Evolutionary conservation across 1,139 yeast species (phyloP).

Genomic region (Kodamaea sp.): DNA sequence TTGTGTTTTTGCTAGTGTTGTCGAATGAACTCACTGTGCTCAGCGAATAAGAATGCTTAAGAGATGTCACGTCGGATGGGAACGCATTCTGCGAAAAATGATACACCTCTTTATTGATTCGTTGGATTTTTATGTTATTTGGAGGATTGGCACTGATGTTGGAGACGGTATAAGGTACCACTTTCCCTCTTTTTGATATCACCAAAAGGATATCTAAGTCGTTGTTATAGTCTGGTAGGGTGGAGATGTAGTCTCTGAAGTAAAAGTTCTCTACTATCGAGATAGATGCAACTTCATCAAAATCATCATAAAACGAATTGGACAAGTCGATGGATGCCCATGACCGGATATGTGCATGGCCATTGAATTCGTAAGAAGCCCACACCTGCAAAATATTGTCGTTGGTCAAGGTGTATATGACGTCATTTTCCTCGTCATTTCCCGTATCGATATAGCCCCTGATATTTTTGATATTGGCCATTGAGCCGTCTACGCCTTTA

Average conservation of each 20-base stretch:
- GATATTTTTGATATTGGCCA: constrained; percentile 43
- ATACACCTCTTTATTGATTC: neutral
- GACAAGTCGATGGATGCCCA: constrained; percentile 59
- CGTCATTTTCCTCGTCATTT: constrained; percentile 36
- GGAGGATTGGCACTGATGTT: constrained; percentile 56
- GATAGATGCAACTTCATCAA: constrained; percentile 35
- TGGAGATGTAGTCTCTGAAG: constrained; percentile 18
- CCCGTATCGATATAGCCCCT: constrained; percentile 32
- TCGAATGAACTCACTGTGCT: neutral
- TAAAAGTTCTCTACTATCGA: constrained; percentile 60
- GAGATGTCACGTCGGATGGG: constrained; percentile 4
- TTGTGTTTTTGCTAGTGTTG: no score
- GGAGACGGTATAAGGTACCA: constrained; percentile 50
- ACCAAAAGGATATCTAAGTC: constrained; percentile 58
- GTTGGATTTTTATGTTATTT: constrained; percentile 23
- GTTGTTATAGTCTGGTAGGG: constrained; percentile 3
- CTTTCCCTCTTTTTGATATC: constrained; percentile 44
- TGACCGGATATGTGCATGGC: constrained; percentile 55
- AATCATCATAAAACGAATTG: constrained; percentile 16
- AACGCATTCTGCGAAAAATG: constrained; percentile 7
- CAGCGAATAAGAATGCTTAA: neutral
- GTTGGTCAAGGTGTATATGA: constrained; percentile 61
- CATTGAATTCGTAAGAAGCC: constrained; percentile 67
- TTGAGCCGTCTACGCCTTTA: constrained; percentile 25
- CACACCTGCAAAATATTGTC: constrained; percentile 65